Conservation (phyloP, 169 alveolate species). For the Plasmodium sp. region DNA sequence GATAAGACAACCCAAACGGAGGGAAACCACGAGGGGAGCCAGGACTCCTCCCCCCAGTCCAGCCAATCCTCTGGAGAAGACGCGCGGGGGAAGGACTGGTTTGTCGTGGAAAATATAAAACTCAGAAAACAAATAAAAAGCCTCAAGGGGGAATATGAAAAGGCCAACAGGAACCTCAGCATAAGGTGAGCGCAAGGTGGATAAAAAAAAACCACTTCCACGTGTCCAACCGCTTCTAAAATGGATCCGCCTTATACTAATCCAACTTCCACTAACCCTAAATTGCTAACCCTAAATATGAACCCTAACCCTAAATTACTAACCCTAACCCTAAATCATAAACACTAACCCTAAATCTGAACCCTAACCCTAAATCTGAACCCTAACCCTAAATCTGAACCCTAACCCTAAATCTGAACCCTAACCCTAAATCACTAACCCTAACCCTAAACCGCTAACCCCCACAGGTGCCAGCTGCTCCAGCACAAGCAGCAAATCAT, state of each 20-base stretch:
- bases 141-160: constrained; percentile 15
- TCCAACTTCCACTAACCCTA: background rate
- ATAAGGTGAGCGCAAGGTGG: constrained; percentile 37
- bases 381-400: too few relatives aligned
- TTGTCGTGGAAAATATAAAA: constrained; percentile 40
- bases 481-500: background rate
- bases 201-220: too few relatives aligned
- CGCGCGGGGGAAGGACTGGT: constrained; percentile 12
- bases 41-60: background rate
- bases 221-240: background rate
- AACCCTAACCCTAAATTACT: too few relatives aligned
- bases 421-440: too few relatives aligned
- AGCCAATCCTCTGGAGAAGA: background rate
- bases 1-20: background rate
- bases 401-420: too few relatives aligned
- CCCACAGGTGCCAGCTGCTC: constrained; percentile 12
- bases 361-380: too few relatives aligned
- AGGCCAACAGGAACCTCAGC: background rate
- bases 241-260: background rate
- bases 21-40: background rate
- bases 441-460: background rate
- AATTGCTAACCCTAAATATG: too few relatives aligned
- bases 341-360: too few relatives aligned
- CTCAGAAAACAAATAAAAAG: constrained; percentile 45
- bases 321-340: too few relatives aligned